These are phyloP conservation scores for Aspergillus eucalypticola DNA, from an alignment of 2,329 filamentous ascomycete species.

Conservation along the genomic window DNA sequence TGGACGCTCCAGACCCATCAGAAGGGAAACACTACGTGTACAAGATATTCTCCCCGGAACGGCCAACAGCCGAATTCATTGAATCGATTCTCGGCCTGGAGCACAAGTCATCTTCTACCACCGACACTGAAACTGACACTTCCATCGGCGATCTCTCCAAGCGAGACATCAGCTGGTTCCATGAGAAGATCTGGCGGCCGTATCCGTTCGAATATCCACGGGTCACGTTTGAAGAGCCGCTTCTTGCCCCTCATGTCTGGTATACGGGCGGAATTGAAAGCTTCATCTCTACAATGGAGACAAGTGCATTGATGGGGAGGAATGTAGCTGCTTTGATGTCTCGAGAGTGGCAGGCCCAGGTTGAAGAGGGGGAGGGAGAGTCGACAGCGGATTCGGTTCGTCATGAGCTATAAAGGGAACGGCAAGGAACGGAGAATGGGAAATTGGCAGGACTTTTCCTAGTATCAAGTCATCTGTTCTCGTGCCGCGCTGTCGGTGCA, in stretches of 20 bases:
- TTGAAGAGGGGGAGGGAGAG: neutral
- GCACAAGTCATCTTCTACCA: constrained; percentile 11
- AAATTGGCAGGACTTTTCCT: too few relatives aligned
- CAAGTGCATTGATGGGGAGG: constrained; percentile 80
- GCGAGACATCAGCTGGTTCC: constrained; percentile 68
- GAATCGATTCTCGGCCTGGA: constrained; percentile 50
- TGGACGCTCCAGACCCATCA: constrained; percentile 56
- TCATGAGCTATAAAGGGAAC: constrained; percentile 12
- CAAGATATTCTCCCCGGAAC: constrained; percentile 65
- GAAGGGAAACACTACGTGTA: constrained; percentile 58
- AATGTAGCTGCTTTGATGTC: constrained; percentile 59
- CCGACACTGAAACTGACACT: constrained; percentile 22
- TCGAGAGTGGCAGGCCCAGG: constrained; percentile 51
- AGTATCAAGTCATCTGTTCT: too few relatives aligned
- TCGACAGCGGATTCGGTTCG: constrained; percentile 2
- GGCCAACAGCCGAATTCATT: constrained; percentile 51
- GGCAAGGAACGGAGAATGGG: neutral
- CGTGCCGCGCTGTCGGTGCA: too few relatives aligned
- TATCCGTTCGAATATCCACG: constrained; percentile 86
- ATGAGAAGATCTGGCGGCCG: constrained; percentile 75
- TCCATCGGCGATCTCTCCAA: constrained; percentile 39
- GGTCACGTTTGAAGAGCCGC: constrained; percentile 80
- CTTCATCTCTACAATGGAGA: constrained; percentile 98
- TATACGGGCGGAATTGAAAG: constrained; percentile 75
- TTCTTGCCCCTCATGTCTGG: constrained; percentile 57